These are phyloP conservation scores for Xylaria sp. DNA, from an alignment of 2,329 filamentous ascomycete genomes.

Conservation along the genomic window DNA sequence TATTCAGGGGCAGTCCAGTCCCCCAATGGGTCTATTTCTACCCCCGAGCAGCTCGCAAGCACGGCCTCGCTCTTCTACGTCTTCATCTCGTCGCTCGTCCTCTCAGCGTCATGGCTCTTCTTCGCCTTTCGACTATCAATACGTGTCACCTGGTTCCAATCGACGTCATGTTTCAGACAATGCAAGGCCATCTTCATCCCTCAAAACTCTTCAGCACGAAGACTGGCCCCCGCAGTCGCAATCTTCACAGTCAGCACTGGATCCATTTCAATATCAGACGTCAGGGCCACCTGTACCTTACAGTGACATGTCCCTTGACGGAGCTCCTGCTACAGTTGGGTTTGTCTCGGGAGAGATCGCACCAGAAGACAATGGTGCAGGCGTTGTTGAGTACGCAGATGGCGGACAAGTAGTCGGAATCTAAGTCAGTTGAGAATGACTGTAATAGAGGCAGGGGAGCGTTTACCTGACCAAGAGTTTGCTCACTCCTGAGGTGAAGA, in stretches of 20 bases:
- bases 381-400: slow-evolving; percentile 36
- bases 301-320: slow-evolving; percentile 21
- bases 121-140: slow-evolving; percentile 54
- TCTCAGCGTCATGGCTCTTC: slow-evolving; percentile 31
- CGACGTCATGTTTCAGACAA: slow-evolving; percentile 55
- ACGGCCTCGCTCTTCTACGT: slow-evolving; percentile 50
- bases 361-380: slow-evolving; percentile 42
- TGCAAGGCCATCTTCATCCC: slow-evolving; percentile 43
- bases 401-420: slow-evolving; percentile 35
- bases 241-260: slow-evolving; percentile 39
- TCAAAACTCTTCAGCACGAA: slow-evolving; percentile 40
- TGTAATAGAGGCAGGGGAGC: slow-evolving; percentile 43
- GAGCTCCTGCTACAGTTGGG: slow-evolving; percentile 41
- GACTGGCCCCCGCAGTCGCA: slow-evolving; percentile 41
- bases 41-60: slow-evolving; percentile 50
- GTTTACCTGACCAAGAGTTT: slow-evolving; percentile 38
- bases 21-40: slow-evolving; percentile 58
- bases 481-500: slow-evolving; percentile 46
- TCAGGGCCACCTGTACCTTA: slow-evolving; percentile 48
- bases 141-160: slow-evolving; percentile 45
- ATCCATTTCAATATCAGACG: slow-evolving; percentile 62
- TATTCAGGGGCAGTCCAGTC: slow-evolving; percentile 45
- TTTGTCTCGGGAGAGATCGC: slow-evolving; percentile 45
- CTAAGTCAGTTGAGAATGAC: slow-evolving; percentile 47
- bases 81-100: slow-evolving; percentile 45